phyloP scores from a whole-genome alignment of 371 early-diverging fungal genomes.

The Lichtheimia ramosa region DNA sequence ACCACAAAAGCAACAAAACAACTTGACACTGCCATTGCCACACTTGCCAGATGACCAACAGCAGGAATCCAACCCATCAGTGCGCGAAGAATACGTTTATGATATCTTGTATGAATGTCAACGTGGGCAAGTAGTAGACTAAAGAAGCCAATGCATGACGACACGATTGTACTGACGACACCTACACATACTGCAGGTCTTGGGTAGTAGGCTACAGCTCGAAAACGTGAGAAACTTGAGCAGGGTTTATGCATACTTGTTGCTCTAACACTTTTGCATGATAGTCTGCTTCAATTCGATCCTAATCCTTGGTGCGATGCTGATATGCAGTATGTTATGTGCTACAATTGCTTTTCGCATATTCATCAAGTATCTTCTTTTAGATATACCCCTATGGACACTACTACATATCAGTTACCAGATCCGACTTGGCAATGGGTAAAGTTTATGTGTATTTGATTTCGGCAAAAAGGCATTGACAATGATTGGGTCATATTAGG shows the following conservation, averaged over 20 bases:
- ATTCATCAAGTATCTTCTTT: not conserved
- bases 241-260: not conserved
- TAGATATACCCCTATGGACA: conserved; percentile 58
- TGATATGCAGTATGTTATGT: conserved; percentile 31
- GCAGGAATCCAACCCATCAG: not conserved
- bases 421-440: conserved; percentile 73
- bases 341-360: too few species aligned
- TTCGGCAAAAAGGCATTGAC: too few species aligned
- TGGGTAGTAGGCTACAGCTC: conserved; percentile 61
- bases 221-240: conserved; percentile 39
- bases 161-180: not conserved
- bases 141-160: not conserved
- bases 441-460: not conserved
- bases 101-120: conserved; percentile 56
- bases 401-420: conserved; percentile 51
- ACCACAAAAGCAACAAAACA: conserved; percentile 9
- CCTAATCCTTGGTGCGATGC: conserved; percentile 65
- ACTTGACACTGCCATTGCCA: conserved; percentile 27
- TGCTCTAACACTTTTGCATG: not conserved
- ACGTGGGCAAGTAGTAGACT: conserved; percentile 40
- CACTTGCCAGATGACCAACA: conserved; percentile 29
- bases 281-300: conserved; percentile 57
- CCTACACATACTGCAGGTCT: conserved; percentile 27
- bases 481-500: conserved; percentile 11
- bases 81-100: conserved; percentile 30